These are phyloP conservation scores for Boletellus ananiceps DNA, from an alignment of 768 basidiomycete species.

Conservation along the genomic window DNA sequence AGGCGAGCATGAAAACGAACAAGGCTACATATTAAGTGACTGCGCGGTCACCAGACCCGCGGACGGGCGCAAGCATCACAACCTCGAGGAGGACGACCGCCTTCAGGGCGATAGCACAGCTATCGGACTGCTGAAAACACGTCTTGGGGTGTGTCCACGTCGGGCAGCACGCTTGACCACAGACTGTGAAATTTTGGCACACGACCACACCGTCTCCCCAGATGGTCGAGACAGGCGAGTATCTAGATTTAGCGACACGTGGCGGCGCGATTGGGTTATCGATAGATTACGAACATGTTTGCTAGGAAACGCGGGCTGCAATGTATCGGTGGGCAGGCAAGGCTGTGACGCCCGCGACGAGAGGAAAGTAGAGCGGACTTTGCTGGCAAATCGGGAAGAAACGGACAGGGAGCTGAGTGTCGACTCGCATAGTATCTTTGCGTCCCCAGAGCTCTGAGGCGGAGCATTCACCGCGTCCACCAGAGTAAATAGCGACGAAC, in stretches of 20 bases:
- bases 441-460: conserved; percentile 6
- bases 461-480: conserved; percentile 13
- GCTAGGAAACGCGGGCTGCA: conserved; percentile 2
- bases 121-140: conserved; percentile 22
- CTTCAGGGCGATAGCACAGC: conserved; percentile 9
- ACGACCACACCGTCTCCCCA: conserved; percentile 24
- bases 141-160: conserved; percentile 16
- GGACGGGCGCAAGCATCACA: conserved; percentile 6
- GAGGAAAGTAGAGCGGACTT: conserved; percentile 7
- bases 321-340: conserved; percentile 2
- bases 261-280: conserved; percentile 11
- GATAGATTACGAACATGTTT: conserved; percentile 8
- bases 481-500: conserved; percentile 24
- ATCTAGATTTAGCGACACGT: conserved; percentile 7
- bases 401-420: conserved; percentile 21
- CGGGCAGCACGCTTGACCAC: conserved; percentile 25
- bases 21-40: conserved; percentile 14
- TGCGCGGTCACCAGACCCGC: conserved; percentile 4
- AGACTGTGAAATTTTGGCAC: conserved; percentile 31
- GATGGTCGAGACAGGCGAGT: conserved; percentile 2
- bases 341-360: conserved; percentile 4
- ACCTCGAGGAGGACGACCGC: background rate
- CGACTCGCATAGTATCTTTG: conserved; percentile 18
- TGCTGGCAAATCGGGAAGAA: conserved; percentile 14
- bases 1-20: conserved; percentile 1